Evolutionary conservation across 306 rosid genomes (phyloP), one percentile per base, ranked within the genome.

Genomic region (Herpetospermum pedunculosum): DNA sequence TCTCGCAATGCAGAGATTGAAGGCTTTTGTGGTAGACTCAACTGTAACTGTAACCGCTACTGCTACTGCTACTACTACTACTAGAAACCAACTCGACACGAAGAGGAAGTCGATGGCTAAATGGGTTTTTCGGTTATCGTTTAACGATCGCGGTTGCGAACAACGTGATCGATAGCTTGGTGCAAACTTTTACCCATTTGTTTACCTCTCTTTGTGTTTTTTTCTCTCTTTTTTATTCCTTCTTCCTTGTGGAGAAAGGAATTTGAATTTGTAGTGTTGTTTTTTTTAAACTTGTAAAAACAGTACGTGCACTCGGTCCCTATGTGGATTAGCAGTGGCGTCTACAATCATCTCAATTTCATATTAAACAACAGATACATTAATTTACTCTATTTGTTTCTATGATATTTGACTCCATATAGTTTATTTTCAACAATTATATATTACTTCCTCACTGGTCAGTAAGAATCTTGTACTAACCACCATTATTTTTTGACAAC

Each of bases 101-200:
- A 72, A 72, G 46, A 72, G 47, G 28, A 72, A 50, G 23, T 19
- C 48, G 0, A 18, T 50, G 19, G 63, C 6, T 3, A 72, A 72
- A 35, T 72, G 64, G 76, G 76, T 72, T 72, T 72, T 50, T 54
- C 76, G 49, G 76, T 40, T 72, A 72, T 72, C 60, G 13, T 30
- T 50, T 35, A 19, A 50, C 10, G 48, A 52, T 50, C 76, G 63
- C 34, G 16, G 0, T 57, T 8, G 48, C 9, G 64, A 72, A 21
- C 3, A 47, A n/a, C 34, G 23, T 12, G 34, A 52, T 11, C 21
- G 76, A 50, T 72, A 72, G 48, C 58, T 32, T 70, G 58, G 6
- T 44, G 8, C 43, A 44, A 16, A 43, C 54, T 69, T 69, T 43
- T 46, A 47, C 55, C 58, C 28, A 18, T 63, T 34, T 37, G 19